Conservation (phyloP, 2,329 filamentous ascomycete genomes). For the Epichloe uncinata region DNA sequence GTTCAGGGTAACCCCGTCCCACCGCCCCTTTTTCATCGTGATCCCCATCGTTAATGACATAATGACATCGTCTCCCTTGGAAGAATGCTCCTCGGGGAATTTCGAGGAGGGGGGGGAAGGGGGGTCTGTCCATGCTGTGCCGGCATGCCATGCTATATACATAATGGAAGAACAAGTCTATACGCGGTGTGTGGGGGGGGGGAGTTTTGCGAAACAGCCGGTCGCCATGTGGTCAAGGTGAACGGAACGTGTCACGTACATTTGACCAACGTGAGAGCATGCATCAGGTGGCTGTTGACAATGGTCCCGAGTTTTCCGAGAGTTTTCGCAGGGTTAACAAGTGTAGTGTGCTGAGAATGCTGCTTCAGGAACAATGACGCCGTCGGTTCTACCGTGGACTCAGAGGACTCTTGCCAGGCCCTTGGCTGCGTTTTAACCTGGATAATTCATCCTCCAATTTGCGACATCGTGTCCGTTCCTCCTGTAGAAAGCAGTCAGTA, state of each 20-base stretch:
- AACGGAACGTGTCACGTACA: too few species aligned
- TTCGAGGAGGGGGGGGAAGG: too few species aligned
- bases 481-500: conserved; percentile 19
- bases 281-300: not conserved
- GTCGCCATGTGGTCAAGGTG: too few species aligned
- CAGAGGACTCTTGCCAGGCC: conserved; percentile 28
- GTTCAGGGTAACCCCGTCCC: too few species aligned
- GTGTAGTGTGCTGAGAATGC: not conserved
- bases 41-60: not conserved
- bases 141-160: not conserved
- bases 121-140: not conserved
- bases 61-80: not conserved
- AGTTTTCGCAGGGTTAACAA: not conserved
- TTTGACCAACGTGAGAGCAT: not conserved
- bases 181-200: not conserved
- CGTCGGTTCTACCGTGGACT: conserved; percentile 21
- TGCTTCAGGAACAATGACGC: not conserved
- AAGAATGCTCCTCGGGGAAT: too few species aligned
- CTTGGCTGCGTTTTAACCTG: conserved; percentile 28
- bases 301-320: too few species aligned
- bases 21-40: not conserved
- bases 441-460: conserved; percentile 38
- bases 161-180: not conserved
- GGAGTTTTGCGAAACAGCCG: too few species aligned
- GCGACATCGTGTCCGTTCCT: conserved; percentile 34